Conservation (phyloP, 257 asterid species). For the Petrea volubilis region DNA sequence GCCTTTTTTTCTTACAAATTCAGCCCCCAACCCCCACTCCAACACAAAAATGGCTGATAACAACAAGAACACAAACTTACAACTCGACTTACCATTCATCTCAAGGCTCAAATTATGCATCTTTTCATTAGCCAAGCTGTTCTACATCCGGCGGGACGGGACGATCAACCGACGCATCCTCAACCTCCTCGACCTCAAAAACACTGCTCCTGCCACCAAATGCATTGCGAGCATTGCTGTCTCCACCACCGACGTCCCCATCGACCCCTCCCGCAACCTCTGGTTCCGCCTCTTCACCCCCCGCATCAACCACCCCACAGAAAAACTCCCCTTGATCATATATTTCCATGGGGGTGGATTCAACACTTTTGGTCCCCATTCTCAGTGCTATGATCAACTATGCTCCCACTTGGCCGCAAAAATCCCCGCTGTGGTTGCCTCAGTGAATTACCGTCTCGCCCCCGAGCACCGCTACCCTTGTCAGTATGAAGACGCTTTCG, state of each 20-base stretch:
- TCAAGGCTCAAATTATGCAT: conserved; percentile 7
- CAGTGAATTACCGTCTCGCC: conserved; percentile 38
- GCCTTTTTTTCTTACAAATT: background rate
- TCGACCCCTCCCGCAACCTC: conserved; percentile 42
- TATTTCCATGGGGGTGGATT: conserved; percentile 42
- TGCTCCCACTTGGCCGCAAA: conserved; percentile 22
- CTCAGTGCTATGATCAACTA: conserved; percentile 7
- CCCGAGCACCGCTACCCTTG: conserved; percentile 37
- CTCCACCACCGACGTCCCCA: conserved; percentile 30
- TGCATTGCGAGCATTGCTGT: conserved; percentile 4
- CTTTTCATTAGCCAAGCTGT: background rate
- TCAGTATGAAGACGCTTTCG: conserved; percentile 31
- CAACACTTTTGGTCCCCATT: conserved; percentile 7
- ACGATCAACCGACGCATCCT: conserved; percentile 25
- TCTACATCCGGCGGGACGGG: conserved; percentile 12
- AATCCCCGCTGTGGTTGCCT: conserved; percentile 29
- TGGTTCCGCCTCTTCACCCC: conserved; percentile 46
- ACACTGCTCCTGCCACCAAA: conserved; percentile 21
- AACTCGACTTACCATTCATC: conserved; percentile 19
- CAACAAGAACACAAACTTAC: background rate
- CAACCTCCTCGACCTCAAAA: conserved; percentile 23
- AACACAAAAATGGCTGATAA: background rate
- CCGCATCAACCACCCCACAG: background rate
- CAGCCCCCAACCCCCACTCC: background rate
- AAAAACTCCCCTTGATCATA: conserved; percentile 27